Base-by-base conservation (phyloP, 495 filamentous ascomycete genomes). In the Hypoxylon rickii region DNA sequence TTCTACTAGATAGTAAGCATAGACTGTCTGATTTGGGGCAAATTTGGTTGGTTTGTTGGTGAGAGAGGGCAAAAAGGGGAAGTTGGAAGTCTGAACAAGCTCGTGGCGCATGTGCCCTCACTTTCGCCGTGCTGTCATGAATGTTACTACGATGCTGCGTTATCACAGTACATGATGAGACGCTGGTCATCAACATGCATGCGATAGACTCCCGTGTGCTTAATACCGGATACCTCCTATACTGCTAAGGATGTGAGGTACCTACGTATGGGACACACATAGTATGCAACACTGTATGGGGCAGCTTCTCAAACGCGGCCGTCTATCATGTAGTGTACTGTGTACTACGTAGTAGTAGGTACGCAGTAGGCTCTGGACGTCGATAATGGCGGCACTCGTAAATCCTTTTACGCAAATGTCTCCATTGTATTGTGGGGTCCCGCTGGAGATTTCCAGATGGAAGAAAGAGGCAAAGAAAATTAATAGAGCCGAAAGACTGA, bases 351-450 rank as follows among this genome's bases (percentile, higher is more conserved):
- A n/a, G n/a, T n/a, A n/a, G n/a, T n/a, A n/a, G n/a, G n/a, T n/a
- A n/a, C n/a, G n/a, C n/a, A n/a, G n/a, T 7, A 44, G 31, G 41
- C 47, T 57, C 52, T 60, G 44, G 52, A 57, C 51, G 51, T 61
- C 53, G 53, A 63, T 58, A 57, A 54, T 50, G 49, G 53, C 53
- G 59, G 59, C 53, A 63, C 48, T 31, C 22, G 52, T 39, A 51
- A 62, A 55, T 55, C 43, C 55, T 56, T 56, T 44, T 40, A 18
- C 39, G 43, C 37, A 42, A 16, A n/a, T 3, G 41, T 61, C 41
- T 49, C 43, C 47, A 53, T n/a, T n/a, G n/a, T 62, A 57, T 48
- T 52, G 58, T 52, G 58, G 52, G 46, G 37, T 46, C 56, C 26
- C 31, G 47, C 34, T 61, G 51, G 49, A 57, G 58, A 56, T 56